Conservation (phyloP, 106 monocot genomes). For the Apostasia ramifera region DNA sequence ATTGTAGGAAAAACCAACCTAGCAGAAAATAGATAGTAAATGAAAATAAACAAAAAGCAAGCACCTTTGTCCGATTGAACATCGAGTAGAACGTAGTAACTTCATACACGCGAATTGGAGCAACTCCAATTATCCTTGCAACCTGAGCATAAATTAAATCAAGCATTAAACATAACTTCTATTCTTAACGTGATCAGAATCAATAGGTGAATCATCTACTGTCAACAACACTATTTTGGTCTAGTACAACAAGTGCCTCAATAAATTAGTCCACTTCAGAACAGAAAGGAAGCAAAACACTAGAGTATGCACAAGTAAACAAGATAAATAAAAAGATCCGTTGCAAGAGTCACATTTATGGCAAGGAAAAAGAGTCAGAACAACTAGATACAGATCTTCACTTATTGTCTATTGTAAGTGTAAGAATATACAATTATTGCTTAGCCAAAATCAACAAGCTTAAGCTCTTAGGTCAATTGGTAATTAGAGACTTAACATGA, state of each 20-base stretch:
- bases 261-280: not conserved
- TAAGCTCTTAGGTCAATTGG: no score
- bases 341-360: no score
- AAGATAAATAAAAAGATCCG: no score
- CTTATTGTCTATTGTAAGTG: no score
- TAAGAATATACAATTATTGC: no score
- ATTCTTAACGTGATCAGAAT: not conserved
- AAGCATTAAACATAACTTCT: no score
- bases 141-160: slow-evolving; percentile 28
- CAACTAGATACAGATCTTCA: no score
- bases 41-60: not conserved
- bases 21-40: not conserved
- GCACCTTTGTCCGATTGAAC: slow-evolving; percentile 87
- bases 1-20: not conserved
- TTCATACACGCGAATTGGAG: slow-evolving; percentile 94
- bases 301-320: no score
- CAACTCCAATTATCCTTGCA: slow-evolving; percentile 83
- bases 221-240: not conserved
- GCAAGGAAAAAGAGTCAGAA: no score
- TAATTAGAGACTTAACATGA: no score
- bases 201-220: not conserved
- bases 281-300: no score
- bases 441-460: no score
- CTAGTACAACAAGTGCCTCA: not conserved
- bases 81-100: slow-evolving; percentile 98